Conservation (phyloP, 2,329 filamentous ascomycete genomes). For the Verticillium klebahnii region DNA sequence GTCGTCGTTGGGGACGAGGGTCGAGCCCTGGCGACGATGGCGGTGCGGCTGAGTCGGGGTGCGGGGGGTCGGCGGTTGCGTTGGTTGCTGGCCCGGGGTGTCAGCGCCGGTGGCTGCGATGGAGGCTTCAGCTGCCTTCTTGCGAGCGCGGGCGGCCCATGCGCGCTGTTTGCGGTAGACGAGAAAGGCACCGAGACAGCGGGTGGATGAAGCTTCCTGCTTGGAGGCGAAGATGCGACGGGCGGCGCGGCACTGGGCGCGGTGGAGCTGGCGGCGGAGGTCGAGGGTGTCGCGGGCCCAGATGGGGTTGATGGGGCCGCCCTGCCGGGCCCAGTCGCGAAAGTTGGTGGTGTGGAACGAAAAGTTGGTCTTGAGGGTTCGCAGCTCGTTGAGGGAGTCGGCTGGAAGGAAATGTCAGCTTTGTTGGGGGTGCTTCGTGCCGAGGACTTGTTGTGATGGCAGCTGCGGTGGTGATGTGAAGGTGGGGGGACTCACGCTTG, state of each 20-base stretch:
- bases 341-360: constrained; percentile 43
- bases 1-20: not conserved
- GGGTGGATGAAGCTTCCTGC: constrained; percentile 36
- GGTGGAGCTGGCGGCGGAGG: constrained; percentile 48
- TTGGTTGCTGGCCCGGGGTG: not conserved
- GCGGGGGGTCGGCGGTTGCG: constrained; percentile 2
- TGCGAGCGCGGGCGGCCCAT: constrained; percentile 16
- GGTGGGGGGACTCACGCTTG: constrained; percentile 36
- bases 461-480: not conserved
- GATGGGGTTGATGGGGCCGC: constrained; percentile 50
- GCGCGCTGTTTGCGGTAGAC: constrained; percentile 45
- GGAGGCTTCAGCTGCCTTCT: not conserved
- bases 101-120: not conserved
- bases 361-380: constrained; percentile 38
- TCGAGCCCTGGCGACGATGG: constrained; percentile 4
- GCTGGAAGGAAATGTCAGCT: constrained; percentile 27
- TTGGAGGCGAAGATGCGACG: constrained; percentile 50
- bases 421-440: not conserved
- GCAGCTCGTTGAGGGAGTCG: constrained; percentile 48
- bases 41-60: constrained; percentile 1
- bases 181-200: constrained; percentile 54
- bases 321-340: constrained; percentile 48
- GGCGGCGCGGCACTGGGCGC: constrained; percentile 53
- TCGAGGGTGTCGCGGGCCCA: constrained; percentile 49
- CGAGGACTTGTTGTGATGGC: not conserved